phyloP scores from a whole-genome alignment of 139 green algal genomes.

The Chlorella ohadii region DNA sequence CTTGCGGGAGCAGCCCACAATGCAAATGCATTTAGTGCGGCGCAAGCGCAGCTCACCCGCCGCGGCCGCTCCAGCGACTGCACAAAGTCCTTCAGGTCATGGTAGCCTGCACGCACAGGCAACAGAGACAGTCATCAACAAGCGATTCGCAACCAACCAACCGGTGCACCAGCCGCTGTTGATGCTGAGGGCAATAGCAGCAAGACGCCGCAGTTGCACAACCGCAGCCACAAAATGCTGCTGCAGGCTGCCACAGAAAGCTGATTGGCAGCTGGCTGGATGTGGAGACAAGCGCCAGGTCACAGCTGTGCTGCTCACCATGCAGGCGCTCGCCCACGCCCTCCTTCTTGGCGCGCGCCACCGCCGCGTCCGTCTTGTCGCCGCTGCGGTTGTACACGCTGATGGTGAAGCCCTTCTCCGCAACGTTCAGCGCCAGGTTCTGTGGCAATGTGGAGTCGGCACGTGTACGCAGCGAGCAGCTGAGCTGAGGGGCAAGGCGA shows the following conservation, averaged over 20 bases:
- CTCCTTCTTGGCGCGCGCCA: constrained; percentile 93
- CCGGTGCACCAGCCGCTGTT: no score
- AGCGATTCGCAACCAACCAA: no score
- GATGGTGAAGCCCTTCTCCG: constrained; percentile 98
- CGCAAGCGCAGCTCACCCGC: constrained; percentile 32
- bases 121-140: no score
- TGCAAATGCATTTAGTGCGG: neutral
- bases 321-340: constrained; percentile 68
- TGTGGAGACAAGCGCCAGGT: no score
- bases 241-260: no score
- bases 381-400: constrained; percentile 96
- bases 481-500: no score
- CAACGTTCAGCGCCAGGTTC: constrained; percentile 99
- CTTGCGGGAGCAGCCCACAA: neutral
- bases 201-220: no score
- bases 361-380: constrained; percentile 95
- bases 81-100: constrained; percentile 96
- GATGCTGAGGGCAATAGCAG: no score
- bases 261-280: no score
- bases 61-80: constrained; percentile 90
- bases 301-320: constrained; percentile 37
- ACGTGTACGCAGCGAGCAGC: no score
- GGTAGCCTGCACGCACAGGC: constrained; percentile 61
- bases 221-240: no score
- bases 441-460: constrained; percentile 70